Conservation (phyloP, 2,329 filamentous ascomycete genomes). For the Harringtonia lauricola region DNA sequence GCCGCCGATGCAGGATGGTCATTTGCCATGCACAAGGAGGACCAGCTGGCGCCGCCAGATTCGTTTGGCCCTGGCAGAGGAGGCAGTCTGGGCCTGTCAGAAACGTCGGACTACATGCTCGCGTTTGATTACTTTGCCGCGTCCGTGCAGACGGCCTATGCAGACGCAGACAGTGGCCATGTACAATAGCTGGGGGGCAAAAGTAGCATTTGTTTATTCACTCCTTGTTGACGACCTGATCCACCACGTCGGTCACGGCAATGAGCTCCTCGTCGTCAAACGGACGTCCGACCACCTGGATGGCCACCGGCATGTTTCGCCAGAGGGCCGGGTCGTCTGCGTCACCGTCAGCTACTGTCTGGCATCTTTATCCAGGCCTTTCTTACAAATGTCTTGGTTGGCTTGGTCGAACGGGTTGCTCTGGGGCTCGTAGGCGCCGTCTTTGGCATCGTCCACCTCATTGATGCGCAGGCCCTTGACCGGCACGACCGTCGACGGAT, state of each 20-base stretch:
- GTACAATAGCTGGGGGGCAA: too few species aligned
- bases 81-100: too few species aligned
- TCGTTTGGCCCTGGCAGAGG: too few species aligned
- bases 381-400: slow-evolving; percentile 4
- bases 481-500: slow-evolving; percentile 7
- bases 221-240: slow-evolving; percentile 2
- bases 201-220: too few species aligned
- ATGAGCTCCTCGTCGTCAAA: slow-evolving; percentile 7
- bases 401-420: slow-evolving; percentile 4
- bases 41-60: too few species aligned
- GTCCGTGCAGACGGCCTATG: too few species aligned
- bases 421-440: not conserved
- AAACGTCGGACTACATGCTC: too few species aligned
- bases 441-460: not conserved
- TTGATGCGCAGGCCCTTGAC: not conserved
- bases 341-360: not conserved
- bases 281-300: slow-evolving; percentile 5
- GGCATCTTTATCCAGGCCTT: too few species aligned
- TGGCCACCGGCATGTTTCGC: slow-evolving; percentile 1
- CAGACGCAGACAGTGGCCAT: too few species aligned
- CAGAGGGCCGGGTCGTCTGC: slow-evolving; percentile 5
- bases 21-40: too few species aligned
- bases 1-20: too few species aligned
- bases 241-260: slow-evolving; percentile 1
- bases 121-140: too few species aligned